These are phyloP conservation scores for Cordyceps tenuipes DNA, from an alignment of 2,329 filamentous ascomycete species.

Conservation along the genomic window DNA sequence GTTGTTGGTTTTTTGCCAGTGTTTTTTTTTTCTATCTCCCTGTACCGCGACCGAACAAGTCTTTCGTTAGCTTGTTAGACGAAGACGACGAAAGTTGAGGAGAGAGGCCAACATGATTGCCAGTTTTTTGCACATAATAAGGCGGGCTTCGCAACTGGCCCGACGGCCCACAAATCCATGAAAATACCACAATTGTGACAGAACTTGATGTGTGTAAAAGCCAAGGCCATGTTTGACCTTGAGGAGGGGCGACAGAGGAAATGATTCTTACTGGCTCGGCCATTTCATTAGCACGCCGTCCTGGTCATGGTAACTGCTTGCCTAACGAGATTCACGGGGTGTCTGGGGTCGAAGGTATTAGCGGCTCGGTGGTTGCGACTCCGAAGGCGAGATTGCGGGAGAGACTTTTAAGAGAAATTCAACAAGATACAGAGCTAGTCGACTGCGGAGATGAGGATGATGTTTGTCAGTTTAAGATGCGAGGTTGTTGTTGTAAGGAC, in stretches of 20 bases:
- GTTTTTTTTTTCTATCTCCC: neutral
- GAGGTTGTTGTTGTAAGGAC: neutral
- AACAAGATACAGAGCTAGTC: too few species aligned
- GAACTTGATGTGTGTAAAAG: neutral
- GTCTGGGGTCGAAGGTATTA: neutral
- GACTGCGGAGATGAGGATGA: too few species aligned
- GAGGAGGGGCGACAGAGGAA: neutral
- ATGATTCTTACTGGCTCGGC: neutral
- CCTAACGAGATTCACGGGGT: neutral
- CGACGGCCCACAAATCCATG: neutral
- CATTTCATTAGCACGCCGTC: neutral
- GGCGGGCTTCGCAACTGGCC: neutral
- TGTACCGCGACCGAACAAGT: neutral
- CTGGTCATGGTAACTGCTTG: neutral
- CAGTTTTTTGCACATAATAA: constrained; percentile 6
- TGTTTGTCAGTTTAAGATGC: too few species aligned
- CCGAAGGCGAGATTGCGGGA: neutral
- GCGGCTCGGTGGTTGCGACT: neutral
- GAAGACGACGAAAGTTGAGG: neutral
- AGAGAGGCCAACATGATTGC: neutral
- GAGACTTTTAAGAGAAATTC: neutral
- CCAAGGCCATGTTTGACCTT: neutral
- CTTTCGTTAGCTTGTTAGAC: neutral
- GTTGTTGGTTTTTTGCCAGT: neutral
- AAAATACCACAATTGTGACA: constrained; percentile 1